Evolutionary conservation across 176 grass and related monocot genomes (phyloP).

Genomic region (Tillandsia leiboldiana): DNA sequence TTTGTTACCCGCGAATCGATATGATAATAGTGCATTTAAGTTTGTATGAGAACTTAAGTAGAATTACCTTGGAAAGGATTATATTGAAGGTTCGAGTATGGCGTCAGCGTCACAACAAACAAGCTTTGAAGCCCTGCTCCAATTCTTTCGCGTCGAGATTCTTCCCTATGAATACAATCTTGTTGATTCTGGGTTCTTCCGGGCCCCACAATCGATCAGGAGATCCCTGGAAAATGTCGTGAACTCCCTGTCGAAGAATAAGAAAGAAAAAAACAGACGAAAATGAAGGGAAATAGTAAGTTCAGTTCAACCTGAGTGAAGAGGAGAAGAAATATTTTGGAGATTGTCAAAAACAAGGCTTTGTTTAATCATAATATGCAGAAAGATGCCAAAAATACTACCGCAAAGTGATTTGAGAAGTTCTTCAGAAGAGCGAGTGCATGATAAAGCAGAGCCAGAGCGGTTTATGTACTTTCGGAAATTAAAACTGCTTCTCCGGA

Average conservation of each 20-base stretch:
- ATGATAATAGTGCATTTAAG: too few species aligned
- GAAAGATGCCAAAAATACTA: too few species aligned
- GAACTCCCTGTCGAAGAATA: slow-evolving; percentile 49
- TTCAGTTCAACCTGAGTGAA: background rate
- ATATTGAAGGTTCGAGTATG: background rate
- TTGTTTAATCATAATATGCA: too few species aligned
- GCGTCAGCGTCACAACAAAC: slow-evolving; percentile 29
- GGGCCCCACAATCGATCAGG: slow-evolving; percentile 80
- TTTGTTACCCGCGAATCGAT: background rate
- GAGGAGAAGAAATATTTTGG: too few species aligned
- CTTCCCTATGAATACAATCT: slow-evolving; percentile 96
- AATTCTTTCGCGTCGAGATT: slow-evolving; percentile 73
- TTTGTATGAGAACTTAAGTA: background rate
- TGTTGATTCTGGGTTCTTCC: slow-evolving; percentile 75
- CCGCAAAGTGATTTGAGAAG: too few species aligned
- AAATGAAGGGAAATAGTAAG: background rate
- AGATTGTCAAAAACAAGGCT: too few species aligned
- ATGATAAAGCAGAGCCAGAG: too few species aligned
- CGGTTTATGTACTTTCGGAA: too few species aligned
- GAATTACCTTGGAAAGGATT: background rate
- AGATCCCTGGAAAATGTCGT: slow-evolving; percentile 98
- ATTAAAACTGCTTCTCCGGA: background rate
- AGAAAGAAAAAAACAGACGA: background rate
- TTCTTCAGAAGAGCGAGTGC: too few species aligned
- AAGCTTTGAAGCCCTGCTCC: slow-evolving; percentile 87